Evolutionary conservation across 345 rosid genomes (phyloP).

Genomic region (Bretschneidera sinensis): DNA sequence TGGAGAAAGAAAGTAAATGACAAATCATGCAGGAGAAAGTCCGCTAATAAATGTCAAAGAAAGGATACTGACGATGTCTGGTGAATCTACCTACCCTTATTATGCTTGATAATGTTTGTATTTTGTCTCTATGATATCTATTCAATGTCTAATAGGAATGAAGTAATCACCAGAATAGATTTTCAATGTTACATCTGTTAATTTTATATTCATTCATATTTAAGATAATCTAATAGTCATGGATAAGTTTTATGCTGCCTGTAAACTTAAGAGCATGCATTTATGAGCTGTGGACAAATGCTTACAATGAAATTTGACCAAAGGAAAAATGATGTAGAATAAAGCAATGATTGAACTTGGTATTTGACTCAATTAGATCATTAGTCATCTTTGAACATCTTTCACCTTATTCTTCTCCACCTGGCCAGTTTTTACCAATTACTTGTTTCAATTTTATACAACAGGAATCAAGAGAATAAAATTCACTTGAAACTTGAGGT

Average conservation of each 20-base stretch:
- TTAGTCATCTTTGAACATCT: neutral
- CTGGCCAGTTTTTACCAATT: too few relatives aligned
- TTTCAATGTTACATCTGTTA: neutral
- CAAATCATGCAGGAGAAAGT: slow-evolving; percentile 49
- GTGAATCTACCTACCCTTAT: slow-evolving; percentile 33
- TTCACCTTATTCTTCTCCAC: neutral
- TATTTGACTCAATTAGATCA: neutral
- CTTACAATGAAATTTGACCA: neutral
- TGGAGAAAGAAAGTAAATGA: slow-evolving; percentile 67
- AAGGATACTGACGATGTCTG: slow-evolving; percentile 63
- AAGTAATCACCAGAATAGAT: neutral
- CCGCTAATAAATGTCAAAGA: slow-evolving; percentile 44
- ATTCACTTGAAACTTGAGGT: too few relatives aligned
- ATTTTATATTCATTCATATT: neutral
- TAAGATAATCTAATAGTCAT: neutral
- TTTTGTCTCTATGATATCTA: neutral
- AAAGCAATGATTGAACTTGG: neutral
- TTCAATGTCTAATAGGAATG: too few relatives aligned
- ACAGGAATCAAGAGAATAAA: too few relatives aligned
- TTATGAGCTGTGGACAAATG: neutral
- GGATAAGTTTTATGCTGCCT: neutral
- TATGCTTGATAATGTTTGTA: slow-evolving; percentile 1
- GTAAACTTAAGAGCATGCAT: neutral
- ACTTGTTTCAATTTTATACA: too few relatives aligned
- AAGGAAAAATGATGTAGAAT: neutral